Evolutionary conservation across 495 filamentous ascomycete genomes (phyloP).

Genomic region (Paragyromitra xinjiangensis): DNA sequence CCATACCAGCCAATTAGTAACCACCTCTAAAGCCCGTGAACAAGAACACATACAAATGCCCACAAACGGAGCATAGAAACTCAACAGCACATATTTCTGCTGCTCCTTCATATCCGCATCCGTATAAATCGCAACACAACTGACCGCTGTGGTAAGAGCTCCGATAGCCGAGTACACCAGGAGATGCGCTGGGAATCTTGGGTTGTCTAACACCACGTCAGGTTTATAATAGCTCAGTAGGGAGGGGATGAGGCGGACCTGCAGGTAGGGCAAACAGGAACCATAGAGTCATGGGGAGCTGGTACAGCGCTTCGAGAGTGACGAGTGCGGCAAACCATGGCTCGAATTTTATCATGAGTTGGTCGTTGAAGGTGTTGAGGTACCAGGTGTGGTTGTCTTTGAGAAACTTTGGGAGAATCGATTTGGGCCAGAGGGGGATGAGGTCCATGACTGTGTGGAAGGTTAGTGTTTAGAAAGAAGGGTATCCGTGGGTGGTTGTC

Average conservation of each 20-base stretch:
- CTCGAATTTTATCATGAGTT: constrained; percentile 48
- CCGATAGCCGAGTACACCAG: constrained; percentile 23
- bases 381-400: constrained; percentile 52
- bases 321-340: constrained; percentile 51
- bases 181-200: constrained; percentile 26
- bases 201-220: constrained; percentile 29
- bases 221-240: background rate
- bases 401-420: constrained; percentile 41
- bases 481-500: too few species aligned
- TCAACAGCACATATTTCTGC: constrained; percentile 36
- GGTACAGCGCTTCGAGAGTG: constrained; percentile 44
- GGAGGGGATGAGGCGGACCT: background rate
- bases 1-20: background rate
- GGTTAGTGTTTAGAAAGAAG: background rate
- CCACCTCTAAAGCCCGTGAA: too few species aligned
- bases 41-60: constrained; percentile 37
- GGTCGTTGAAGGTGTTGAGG: constrained; percentile 50
- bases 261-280: constrained; percentile 38
- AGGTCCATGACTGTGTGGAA: constrained; percentile 42
- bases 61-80: constrained; percentile 48
- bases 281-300: constrained; percentile 53
- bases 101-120: constrained; percentile 44
- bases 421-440: constrained; percentile 49
- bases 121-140: constrained; percentile 38
- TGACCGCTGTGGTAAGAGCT: constrained; percentile 22